Conservation (phyloP, 345 rosid species). For the Triadica sebifera region DNA sequence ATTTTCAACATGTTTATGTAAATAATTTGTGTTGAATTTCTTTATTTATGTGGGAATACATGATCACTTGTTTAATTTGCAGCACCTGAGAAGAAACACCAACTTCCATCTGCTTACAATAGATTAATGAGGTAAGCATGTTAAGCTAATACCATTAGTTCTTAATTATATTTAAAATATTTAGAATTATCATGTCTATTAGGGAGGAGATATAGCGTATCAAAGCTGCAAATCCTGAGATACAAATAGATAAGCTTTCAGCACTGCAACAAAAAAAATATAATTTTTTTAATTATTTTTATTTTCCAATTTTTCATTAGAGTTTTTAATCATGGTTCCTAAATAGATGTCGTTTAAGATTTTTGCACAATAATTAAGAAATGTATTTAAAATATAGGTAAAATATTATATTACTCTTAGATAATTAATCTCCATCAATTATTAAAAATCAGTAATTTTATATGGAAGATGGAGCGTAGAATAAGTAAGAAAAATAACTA, state of each 20-base stretch:
- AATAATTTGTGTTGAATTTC: background rate
- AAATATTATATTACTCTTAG: no score
- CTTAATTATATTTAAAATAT: background rate
- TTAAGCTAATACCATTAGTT: no score
- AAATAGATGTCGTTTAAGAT: no score
- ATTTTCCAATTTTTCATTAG: background rate
- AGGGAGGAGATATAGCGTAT: slow-evolving; percentile 99
- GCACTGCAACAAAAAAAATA: slow-evolving; percentile 96
- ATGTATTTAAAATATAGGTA: no score
- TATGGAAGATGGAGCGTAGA: no score
- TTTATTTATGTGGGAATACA: background rate
- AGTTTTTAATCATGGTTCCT: no score
- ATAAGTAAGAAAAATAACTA: no score
- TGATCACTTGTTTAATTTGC: no score
- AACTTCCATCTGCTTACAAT: slow-evolving; percentile 98
- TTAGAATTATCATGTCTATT: background rate
- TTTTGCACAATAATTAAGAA: no score
- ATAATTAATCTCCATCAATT: no score
- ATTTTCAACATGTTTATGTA: no score
- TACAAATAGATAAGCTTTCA: slow-evolving; percentile 94
- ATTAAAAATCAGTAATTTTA: no score
- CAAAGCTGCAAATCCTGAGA: slow-evolving; percentile 91
- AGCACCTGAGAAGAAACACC: slow-evolving; percentile 99
- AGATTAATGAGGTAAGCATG: slow-evolving; percentile 93
- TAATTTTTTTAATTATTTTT: slow-evolving; percentile 30